Evolutionary conservation across 768 basidiomycete genomes (phyloP).

Genomic region (Cubamyces sp.): DNA sequence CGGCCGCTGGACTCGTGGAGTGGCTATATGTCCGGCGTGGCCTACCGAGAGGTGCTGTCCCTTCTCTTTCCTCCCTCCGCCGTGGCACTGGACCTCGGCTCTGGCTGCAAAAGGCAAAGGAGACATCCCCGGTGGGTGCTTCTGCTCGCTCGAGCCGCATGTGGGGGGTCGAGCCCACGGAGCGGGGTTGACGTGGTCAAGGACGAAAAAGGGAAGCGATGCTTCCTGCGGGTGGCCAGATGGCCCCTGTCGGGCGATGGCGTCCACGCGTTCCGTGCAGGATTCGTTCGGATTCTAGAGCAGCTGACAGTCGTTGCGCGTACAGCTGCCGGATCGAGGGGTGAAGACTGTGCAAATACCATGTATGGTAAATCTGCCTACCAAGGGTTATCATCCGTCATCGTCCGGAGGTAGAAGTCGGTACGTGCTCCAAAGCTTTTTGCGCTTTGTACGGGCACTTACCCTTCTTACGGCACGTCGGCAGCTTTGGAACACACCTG

Average conservation of each 20-base stretch:
- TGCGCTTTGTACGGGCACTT: not conserved
- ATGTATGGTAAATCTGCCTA: constrained; percentile 15
- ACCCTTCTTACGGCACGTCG: constrained; percentile 11
- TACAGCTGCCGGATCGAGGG: constrained; percentile 5
- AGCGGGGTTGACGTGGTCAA: not conserved
- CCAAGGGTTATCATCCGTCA: constrained; percentile 24
- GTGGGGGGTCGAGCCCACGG: too few species aligned
- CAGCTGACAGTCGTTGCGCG: constrained; percentile 16
- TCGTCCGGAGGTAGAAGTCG: constrained; percentile 20
- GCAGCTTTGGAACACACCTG: constrained; percentile 15
- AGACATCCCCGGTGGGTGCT: too few species aligned
- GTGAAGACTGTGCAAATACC: constrained; percentile 5
- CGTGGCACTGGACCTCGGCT: too few species aligned
- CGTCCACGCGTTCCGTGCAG: not conserved
- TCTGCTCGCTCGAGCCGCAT: too few species aligned
- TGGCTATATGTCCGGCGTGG: too few species aligned
- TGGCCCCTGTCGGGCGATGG: not conserved
- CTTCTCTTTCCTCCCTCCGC: too few species aligned
- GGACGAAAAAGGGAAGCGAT: not conserved
- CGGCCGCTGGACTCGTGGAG: too few species aligned
- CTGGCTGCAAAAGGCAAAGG: too few species aligned
- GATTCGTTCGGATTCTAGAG: constrained; percentile 5
- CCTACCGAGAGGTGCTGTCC: too few species aligned
- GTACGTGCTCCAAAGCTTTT: constrained; percentile 11
- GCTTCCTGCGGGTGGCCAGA: too few species aligned